A percentile compares a stretch with the other conserved stretches of the same genome.
Evolutionary conservation across 345 rosid genomes (phyloP).

Genomic region (Sapria himalayana): DNA sequence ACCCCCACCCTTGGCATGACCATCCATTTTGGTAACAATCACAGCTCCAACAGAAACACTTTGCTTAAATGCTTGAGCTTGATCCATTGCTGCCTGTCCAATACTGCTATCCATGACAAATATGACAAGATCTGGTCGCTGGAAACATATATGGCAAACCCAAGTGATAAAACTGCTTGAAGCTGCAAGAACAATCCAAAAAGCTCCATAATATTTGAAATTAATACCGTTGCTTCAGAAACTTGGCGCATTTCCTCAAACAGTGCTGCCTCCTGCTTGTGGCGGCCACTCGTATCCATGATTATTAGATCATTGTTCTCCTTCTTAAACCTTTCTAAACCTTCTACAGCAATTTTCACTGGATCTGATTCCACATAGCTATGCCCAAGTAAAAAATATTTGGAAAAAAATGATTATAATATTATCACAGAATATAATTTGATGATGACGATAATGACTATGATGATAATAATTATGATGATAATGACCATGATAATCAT

Average conservation of each 20-base stretch:
- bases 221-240: slow-evolving; percentile 74
- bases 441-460: too few species aligned
- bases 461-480: too few species aligned
- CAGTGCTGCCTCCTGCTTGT: slow-evolving; percentile 87
- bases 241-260: slow-evolving; percentile 99
- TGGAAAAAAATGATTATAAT: too few species aligned
- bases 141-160: too few species aligned
- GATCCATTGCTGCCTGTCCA: slow-evolving; percentile 92
- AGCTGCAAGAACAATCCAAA: too few species aligned
- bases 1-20: slow-evolving; percentile 98
- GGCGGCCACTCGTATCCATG: slow-evolving; percentile 91
- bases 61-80: slow-evolving; percentile 86
- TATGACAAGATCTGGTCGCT: slow-evolving; percentile 89
- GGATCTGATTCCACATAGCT: slow-evolving; percentile 95
- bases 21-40: slow-evolving; percentile 86
- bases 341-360: slow-evolving; percentile 81
- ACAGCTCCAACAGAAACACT: slow-evolving; percentile 88
- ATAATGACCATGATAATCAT: too few species aligned
- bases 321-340: slow-evolving; percentile 73
- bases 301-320: slow-evolving; percentile 86
- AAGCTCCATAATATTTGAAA: too few species aligned
- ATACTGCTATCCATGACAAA: slow-evolving; percentile 95
- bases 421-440: too few species aligned
- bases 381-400: slow-evolving; percentile 6
- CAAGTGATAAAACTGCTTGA: too few species aligned